These are phyloP conservation scores for Malus hybrid DNA, from an alignment of 331 rosid species.

Conservation along the genomic window DNA sequence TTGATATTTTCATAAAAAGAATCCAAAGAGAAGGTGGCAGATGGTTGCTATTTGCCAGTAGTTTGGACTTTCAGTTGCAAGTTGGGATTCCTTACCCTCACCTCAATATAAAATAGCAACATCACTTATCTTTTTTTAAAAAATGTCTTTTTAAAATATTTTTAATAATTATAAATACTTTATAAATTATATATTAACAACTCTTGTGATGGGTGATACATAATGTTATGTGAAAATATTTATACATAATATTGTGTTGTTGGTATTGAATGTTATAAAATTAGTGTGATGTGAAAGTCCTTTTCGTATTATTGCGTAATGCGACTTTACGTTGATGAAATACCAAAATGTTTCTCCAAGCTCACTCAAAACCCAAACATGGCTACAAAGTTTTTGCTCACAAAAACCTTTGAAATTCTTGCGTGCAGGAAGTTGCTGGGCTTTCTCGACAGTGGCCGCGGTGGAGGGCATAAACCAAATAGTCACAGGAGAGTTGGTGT, in stretches of 20 bases:
- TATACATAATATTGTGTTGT: too few species aligned
- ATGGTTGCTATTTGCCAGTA: not conserved
- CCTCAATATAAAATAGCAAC: not conserved
- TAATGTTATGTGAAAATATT: too few species aligned
- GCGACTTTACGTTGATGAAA: too few species aligned
- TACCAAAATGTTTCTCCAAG: not conserved
- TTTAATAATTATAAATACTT: too few species aligned
- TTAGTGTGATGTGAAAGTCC: too few species aligned
- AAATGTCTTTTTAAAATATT: not conserved
- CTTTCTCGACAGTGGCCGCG: constrained; percentile 75
- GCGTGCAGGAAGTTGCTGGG: constrained; percentile 88
- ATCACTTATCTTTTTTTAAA: not conserved
- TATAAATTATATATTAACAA: too few species aligned
- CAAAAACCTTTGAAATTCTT: not conserved
- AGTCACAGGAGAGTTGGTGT: constrained; percentile 57
- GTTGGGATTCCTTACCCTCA: not conserved
- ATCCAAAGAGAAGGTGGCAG: not conserved
- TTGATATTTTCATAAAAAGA: too few species aligned
- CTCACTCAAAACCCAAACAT: not conserved
- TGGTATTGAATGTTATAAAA: too few species aligned
- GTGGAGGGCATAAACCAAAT: constrained; percentile 86
- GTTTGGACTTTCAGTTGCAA: constrained; percentile 11
- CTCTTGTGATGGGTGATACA: too few species aligned
- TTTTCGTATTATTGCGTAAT: too few species aligned
- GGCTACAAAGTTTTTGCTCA: not conserved